Evolutionary conservation across 78 protist genomes (phyloP), one percentile per base, ranked within the genome.

Genomic region (Dictyostelium capitatum): DNA sequence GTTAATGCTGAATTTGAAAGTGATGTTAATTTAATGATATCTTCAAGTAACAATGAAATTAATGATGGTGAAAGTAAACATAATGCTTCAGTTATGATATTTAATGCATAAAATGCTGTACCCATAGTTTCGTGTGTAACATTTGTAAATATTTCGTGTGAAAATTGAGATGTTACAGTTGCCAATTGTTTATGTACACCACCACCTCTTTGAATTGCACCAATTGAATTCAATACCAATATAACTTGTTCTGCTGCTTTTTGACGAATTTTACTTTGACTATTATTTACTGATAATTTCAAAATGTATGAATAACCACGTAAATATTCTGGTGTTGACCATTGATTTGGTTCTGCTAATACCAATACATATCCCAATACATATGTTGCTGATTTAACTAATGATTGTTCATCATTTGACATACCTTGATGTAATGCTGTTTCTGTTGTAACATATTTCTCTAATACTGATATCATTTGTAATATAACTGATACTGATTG

Each of bases 241-340:
- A 85, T 62, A 46, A 85, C 51, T 70, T 85, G 83, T 62, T 85
- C 79, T 12, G 80, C 48, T 0, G 92, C 56, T 19, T 75, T 85
- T 48, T 85, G 92, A 59, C 92, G 72, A 15, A 85, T 48, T 37
- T 85, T 85, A 37, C 74, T 32, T n/a, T 64, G 62, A 30, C 56
- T 43, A 75, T 67, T 50, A 10, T 75, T 32, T 8, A 85, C 83
- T 20, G 92, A 20, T n/a, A 78, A 54, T 6, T 41, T 59, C 57
- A 85, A 62, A 46, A 85, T 56, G 20, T 32, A 20, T 32, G 53
- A 15, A 62, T 75, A 75, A 1, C 82, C 50, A 46, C 69, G 8
- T 12, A 73, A 50, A 28, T 53, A 51, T 17, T 51, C 83, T 46
- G 23, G 28, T 41, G 32, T 46, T 62, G 41, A 14, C 92, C 92